These are phyloP conservation scores for Tetrahymena elliotti DNA, from an alignment of 73 alveolate species.

Conservation along the genomic window DNA sequence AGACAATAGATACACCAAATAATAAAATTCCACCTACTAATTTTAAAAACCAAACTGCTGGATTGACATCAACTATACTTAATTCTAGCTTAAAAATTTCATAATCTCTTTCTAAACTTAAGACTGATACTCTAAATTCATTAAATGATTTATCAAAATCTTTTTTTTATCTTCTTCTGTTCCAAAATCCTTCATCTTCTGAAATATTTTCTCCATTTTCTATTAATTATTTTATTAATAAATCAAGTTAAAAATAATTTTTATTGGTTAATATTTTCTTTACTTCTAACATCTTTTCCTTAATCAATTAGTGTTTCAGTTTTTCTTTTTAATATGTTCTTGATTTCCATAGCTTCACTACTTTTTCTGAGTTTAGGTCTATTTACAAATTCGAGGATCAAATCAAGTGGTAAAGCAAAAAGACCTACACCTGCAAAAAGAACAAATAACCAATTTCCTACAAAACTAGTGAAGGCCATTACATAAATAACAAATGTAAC, in stretches of 20 bases:
- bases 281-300: slow-evolving; percentile 5
- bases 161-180: slow-evolving; percentile 35
- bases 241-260: neutral
- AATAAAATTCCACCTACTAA: slow-evolving; percentile 46
- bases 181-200: slow-evolving; percentile 26
- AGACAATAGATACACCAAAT: slow-evolving; percentile 37
- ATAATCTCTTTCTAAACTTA: slow-evolving; percentile 43
- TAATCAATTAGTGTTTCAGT: slow-evolving; percentile 41
- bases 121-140: slow-evolving; percentile 30
- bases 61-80: slow-evolving; percentile 40
- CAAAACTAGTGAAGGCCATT: slow-evolving; percentile 56
- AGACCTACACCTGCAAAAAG: slow-evolving; percentile 78
- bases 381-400: slow-evolving; percentile 51
- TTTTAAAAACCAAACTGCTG: slow-evolving; percentile 46
- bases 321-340: slow-evolving; percentile 43
- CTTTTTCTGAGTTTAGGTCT: slow-evolving; percentile 61
- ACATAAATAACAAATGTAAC: slow-evolving; percentile 69
- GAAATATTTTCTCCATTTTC: slow-evolving; percentile 10
- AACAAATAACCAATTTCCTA: slow-evolving; percentile 69
- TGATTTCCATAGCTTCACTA: slow-evolving; percentile 41
- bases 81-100: slow-evolving; percentile 40
- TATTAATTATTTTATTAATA: neutral
- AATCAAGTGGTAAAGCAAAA: slow-evolving; percentile 71
- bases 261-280: neutral
- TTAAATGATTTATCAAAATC: slow-evolving; percentile 2